Evolutionary conservation across 305 asterid genomes (phyloP), one percentile per base, ranked within the genome.

Genomic region (Fraxinus latifolia): DNA sequence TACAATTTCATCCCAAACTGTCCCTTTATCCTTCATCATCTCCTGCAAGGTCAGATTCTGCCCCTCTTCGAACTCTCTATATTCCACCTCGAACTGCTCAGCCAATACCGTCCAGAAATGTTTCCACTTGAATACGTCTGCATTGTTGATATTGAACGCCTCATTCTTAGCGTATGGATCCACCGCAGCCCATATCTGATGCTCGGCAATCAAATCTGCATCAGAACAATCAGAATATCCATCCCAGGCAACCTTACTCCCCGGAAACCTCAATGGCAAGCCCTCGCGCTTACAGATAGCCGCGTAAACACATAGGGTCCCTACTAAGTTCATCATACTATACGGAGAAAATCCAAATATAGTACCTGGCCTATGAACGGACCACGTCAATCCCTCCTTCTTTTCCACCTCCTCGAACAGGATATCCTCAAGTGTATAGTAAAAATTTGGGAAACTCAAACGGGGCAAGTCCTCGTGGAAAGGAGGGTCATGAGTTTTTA

Each of bases 1-100:
- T 4, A 84, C 84, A 1, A 84, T 81, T 11, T 81, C 87, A 58
- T 80, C 80, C 79, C 84, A 81, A 39, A 81, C 74, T 47, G n/a
- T 6, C 29, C 82, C 84, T 71, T 84, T 84, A 44, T 84, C 87
- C 80, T 72, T 77, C 84, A 84, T 77, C 67, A 84, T 23, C 60
- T 77, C 84, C 14, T 0, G 21, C 71, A 77, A 2, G 1, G 23
- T 65, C 44, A 81, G 53, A 0, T 39, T 23, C 65, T 77, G n/a
- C 29, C 36, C 21, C 25, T 82, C 84, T 7, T 68, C 72, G 11
- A 76, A 76, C 3, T 42, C 39, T 53, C 47, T 27, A 21, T 37
- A 65, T 15, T 65, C 81, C 25, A 62, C 6, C 17, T 62, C 84
- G 42, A 76, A 81, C 25, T 60, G 53, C 6, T 81, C 68, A 12